Percentiles rank a stretch among this genome's conserved stretches.
phyloP scores from a whole-genome alignment of 2,329 filamentous ascomycete genomes.

The Trichoderma sp. region DNA sequence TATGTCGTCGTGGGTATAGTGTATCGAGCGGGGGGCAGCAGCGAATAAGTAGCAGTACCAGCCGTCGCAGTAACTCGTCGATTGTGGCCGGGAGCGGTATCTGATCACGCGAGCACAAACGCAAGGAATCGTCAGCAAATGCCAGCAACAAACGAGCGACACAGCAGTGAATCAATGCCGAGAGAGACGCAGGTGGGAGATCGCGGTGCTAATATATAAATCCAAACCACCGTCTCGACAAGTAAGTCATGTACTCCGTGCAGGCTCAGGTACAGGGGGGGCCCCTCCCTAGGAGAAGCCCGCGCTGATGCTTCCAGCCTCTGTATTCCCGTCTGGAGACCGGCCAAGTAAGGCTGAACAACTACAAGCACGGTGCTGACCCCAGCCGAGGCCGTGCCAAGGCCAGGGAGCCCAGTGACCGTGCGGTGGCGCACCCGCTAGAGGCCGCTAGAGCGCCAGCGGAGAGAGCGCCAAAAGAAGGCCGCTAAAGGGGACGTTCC shows the following conservation, averaged over 20 bases:
- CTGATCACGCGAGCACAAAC: slow-evolving; percentile 19
- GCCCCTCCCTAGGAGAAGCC: neutral
- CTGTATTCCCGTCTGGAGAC: neutral
- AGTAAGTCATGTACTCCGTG: neutral
- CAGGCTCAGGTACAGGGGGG: slow-evolving; percentile 1
- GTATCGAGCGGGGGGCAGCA: neutral
- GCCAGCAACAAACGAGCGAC: slow-evolving; percentile 14
- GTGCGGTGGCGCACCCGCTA: slow-evolving; percentile 21
- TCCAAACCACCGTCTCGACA: neutral
- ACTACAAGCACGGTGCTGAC: slow-evolving; percentile 6
- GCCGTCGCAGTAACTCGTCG: neutral
- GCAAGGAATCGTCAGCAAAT: neutral
- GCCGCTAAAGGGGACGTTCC: slow-evolving; percentile 2
- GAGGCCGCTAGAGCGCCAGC: slow-evolving; percentile 16
- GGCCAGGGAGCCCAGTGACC: slow-evolving; percentile 18
- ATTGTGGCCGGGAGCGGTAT: slow-evolving; percentile 4
- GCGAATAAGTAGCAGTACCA: neutral
- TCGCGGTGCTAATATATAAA: slow-evolving; percentile 20
- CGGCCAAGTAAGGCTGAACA: slow-evolving; percentile 15
- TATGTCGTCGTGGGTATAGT: neutral
- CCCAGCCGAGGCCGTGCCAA: slow-evolving; percentile 17
- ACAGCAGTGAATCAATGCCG: slow-evolving; percentile 7
- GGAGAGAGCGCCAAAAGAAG: slow-evolving; percentile 17
- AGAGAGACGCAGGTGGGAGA: slow-evolving; percentile 2
- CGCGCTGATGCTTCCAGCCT: neutral